Evolutionary conservation across 2,329 filamentous ascomycete species (phyloP), one percentile per base, ranked within the genome.

Genomic region (Cyclaneusma minus): DNA sequence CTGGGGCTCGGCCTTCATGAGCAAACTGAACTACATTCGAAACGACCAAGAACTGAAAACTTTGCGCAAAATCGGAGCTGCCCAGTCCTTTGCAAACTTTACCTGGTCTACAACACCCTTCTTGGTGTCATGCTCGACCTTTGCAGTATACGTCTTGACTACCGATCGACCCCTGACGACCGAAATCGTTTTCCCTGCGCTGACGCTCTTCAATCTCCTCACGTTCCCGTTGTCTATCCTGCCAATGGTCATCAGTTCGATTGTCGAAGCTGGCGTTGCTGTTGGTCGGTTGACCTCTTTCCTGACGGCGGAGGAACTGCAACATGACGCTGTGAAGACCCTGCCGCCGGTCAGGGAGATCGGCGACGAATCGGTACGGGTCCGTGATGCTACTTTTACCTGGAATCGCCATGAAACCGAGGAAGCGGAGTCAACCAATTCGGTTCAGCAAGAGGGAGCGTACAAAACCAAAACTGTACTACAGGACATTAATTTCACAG

Each of bases 41-140:
- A 98, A 98, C 53, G 89, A 98, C 44, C 70, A 83, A 42, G 89
- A 98, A 54, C 61, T 98, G 29, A 89, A 89, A 58, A 98, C 91
- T 14, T 64, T 98, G 30, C 78, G 89, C 35, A 94, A 87, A 54
- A 98, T 98, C 40, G 89, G 89, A 34, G 87, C 85, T 13, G 81
- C 84, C 3, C 85, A 94, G 50, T 82, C 89, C 3, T 67, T 94
- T 47, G 84, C 89, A 35, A 98, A 93, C 46, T 98, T 98, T 43
- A 94, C 87, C 8, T 98, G 89, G 89, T 91, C 79, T 28, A 92
- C 84, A 0, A 94, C 89, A 2, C 91, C 89, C 3, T 98, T 98
- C 58, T 66, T 98, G 25, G 91, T 98, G 3, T 95, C 89, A 1
- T 98, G 89, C 58, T 83, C 81, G 7, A 98, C 89, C 0, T 98